Conservation (phyloP, 139 green algal genomes). For the Coelastrella sp. region DNA sequence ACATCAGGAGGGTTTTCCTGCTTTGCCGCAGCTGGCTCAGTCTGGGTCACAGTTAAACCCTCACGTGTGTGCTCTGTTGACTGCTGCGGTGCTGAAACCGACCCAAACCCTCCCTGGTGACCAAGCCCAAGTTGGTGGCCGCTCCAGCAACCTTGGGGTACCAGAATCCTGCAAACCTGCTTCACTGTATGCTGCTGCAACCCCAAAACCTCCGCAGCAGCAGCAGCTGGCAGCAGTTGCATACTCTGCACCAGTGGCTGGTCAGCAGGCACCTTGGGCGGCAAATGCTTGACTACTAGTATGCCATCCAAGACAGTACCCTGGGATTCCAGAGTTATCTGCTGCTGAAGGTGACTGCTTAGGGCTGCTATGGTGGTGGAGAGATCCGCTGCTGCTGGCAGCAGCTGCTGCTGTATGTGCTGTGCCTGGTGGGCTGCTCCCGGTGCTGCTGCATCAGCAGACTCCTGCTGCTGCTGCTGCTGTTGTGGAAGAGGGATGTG, state of each 20-base stretch:
- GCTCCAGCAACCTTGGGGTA: neutral
- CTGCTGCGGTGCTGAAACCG: neutral
- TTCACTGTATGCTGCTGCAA: neutral
- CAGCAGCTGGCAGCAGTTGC: constrained; percentile 30
- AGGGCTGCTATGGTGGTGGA: no score
- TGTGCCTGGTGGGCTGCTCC: no score
- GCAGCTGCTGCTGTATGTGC: no score
- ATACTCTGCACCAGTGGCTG: neutral
- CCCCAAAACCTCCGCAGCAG: neutral
- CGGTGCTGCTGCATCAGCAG: no score
- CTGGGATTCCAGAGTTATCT: neutral
- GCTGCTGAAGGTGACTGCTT: neutral
- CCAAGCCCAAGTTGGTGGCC: no score
- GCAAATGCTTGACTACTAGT: neutral
- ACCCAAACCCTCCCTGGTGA: no score
- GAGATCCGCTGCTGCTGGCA: no score
- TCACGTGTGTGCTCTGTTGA: neutral
- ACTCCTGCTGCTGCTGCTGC: no score
- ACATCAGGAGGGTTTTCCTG: neutral
- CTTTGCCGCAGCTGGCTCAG: neutral
- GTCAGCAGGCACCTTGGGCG: neutral
- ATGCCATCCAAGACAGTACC: neutral
- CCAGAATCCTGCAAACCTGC: neutral
- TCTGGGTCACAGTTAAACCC: neutral
- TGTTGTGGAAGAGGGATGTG: no score